These are phyloP conservation scores for Bacterosira constricta DNA, from an alignment of 108 stramenopile species.

Conservation along the genomic window DNA sequence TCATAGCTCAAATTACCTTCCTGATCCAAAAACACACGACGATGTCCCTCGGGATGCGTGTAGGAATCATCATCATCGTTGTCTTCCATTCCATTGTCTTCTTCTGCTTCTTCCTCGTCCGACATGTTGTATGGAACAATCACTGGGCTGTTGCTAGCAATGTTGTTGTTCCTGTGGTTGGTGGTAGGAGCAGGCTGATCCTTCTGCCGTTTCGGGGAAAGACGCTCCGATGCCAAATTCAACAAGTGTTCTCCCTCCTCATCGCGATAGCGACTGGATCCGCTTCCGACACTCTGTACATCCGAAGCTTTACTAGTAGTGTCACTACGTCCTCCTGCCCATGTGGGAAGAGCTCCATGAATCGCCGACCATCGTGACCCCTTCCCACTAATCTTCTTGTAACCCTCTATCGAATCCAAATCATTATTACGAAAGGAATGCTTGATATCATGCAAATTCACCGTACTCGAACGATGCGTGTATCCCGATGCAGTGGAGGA, in stretches of 20 bases:
- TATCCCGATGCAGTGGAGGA: not conserved
- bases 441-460: conserved; percentile 24
- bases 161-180: not conserved
- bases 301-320: not conserved
- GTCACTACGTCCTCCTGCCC: conserved; percentile 7
- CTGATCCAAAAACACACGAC: conserved; percentile 19
- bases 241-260: conserved; percentile 30
- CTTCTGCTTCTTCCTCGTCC: not conserved
- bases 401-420: not conserved
- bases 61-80: conserved; percentile 8
- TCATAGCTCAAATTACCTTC: conserved; percentile 25
- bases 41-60: conserved; percentile 5
- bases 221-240: conserved; percentile 9
- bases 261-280: conserved; percentile 23
- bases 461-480: not conserved
- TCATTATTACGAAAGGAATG: conserved; percentile 1
- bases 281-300: not conserved
- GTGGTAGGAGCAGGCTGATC: not conserved
- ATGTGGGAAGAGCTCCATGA: not conserved
- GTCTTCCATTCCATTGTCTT: not conserved
- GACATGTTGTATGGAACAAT: not conserved
- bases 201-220: not conserved
- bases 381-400: conserved; percentile 1
- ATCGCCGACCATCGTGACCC: not conserved
- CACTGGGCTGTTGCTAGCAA: not conserved